Evolutionary conservation across 1,284 basidiomycete species (phyloP).

Genomic region (Ceratorhiza oryzae-sativae): DNA sequence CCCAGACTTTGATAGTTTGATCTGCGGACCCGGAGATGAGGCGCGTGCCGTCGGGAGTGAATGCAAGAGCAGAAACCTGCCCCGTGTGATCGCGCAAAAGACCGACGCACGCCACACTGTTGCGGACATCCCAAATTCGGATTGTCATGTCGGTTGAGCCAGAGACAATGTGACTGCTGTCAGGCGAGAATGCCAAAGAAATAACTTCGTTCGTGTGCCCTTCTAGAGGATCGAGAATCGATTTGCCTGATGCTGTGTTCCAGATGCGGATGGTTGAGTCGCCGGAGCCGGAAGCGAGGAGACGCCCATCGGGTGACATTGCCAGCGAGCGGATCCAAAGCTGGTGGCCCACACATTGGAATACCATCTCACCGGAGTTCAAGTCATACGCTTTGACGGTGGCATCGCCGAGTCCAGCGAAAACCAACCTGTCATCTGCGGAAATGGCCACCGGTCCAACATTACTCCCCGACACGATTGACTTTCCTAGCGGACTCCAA

Average conservation of each 20-base stretch:
- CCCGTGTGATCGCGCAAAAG: conserved; percentile 20
- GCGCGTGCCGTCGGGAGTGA: conserved; percentile 25
- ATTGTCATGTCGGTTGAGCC: conserved; percentile 16
- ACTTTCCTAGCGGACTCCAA: background rate
- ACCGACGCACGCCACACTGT: background rate
- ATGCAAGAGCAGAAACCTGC: background rate
- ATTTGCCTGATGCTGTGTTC: conserved; percentile 13
- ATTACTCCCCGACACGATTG: conserved; percentile 45
- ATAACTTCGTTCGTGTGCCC: conserved; percentile 2
- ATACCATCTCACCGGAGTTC: background rate
- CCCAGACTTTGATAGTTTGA: conserved; percentile 21
- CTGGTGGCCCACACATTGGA: background rate
- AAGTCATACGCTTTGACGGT: conserved; percentile 56
- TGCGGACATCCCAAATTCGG: conserved; percentile 30
- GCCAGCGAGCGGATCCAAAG: background rate
- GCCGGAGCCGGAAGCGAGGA: conserved; percentile 27
- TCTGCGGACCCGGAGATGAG: conserved; percentile 31
- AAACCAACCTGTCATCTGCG: conserved; percentile 52
- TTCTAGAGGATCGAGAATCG: background rate
- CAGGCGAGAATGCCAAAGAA: conserved; percentile 26
- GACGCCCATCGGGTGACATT: background rate
- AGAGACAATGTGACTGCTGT: conserved; percentile 23
- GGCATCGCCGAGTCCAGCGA: conserved; percentile 53
- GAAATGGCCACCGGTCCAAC: conserved; percentile 55
- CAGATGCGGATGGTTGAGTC: conserved; percentile 39